Evolutionary conservation across 768 basidiomycete genomes (phyloP), one percentile per base, ranked within the genome.

Genomic region (Agaricus blazei): DNA sequence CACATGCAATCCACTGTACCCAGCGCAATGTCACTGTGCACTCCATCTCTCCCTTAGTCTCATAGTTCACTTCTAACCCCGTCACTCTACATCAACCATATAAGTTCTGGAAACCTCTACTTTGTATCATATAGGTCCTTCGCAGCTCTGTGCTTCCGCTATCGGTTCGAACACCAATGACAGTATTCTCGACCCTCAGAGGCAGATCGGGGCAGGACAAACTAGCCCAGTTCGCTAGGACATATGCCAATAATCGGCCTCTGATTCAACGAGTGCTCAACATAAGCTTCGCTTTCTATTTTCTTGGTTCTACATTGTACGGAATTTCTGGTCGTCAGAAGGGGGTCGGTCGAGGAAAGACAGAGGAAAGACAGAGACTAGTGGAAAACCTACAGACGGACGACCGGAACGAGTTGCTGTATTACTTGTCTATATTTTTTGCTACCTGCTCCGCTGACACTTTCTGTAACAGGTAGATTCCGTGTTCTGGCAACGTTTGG

Each of bases 401-500:
- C 83, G 77, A 63, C 69, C 78, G 26, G 71, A 80, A 4, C 77
- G 80, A 58, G 90, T 92, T 34, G 88, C 88, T 31, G 90, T 90
- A 60, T 66, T 84, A 70, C 42, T 54, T 29, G 14, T 38, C 24
- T 47, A 37, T 9, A 51, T 45, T 11, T 6, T 24, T 31, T 34
- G 23, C 47, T 38, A 48, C 26, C 47, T 44, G 31, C 40, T 48
- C 45, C 28, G 43, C 48, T 49, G 34, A 34, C 48, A 19, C 31
- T 43, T 36, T 43, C 12, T 34, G 34, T 6, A 34, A 4, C 63
- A 93, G 87, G 87, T 96, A n/a, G 96, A 98, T 68, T 89, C 89
- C 1, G 67, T 91, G 19, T 98, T 98, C 73, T 95, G 93, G 64
- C 79, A 84, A 58, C 83, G 93, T 8, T 78, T 99, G 19, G 77